A percentile compares a stretch with the other conserved stretches of the same genome.
These are phyloP conservation scores for Wickerhamomyces sp. DNA, from an alignment of 1,139 yeast species.

Conservation along the genomic window DNA sequence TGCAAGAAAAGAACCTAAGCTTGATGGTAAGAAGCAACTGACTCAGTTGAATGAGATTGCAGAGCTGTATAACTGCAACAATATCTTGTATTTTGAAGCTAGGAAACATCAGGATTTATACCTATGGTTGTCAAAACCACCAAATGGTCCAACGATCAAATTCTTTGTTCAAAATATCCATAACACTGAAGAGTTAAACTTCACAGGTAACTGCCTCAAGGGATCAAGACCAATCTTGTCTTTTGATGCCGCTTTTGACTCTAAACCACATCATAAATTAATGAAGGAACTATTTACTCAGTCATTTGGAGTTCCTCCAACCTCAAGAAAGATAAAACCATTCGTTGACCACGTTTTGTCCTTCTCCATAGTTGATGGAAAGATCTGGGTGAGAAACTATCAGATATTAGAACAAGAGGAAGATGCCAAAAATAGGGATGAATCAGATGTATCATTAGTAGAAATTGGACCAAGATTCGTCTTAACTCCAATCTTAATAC, in stretches of 20 bases:
- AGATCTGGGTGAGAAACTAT: conserved; percentile 93
- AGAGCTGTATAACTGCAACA: conserved; percentile 95
- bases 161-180: conserved; percentile 93
- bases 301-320: conserved; percentile 94
- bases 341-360: conserved; percentile 94
- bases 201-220: conserved; percentile 91
- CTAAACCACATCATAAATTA: conserved; percentile 59
- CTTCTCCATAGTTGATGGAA: conserved; percentile 86
- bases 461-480: conserved; percentile 98
- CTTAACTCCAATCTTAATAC: conserved; percentile 82
- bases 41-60: conserved; percentile 92
- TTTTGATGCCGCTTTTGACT: conserved; percentile 77
- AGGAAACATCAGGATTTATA: conserved; percentile 95
- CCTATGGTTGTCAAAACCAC: conserved; percentile 93
- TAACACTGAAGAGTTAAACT: conserved; percentile 92
- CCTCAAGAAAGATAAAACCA: conserved; percentile 91
- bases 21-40: conserved; percentile 88
- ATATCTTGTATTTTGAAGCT: conserved; percentile 89
- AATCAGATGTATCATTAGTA: conserved; percentile 64
- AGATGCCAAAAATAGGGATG: conserved; percentile 43
- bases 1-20: conserved; percentile 92
- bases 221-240: conserved; percentile 96
- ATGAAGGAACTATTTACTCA: conserved; percentile 84
- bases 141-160: conserved; percentile 96
- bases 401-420: conserved; percentile 78